These are phyloP conservation scores for Hypoxylon rickii DNA, from an alignment of 495 filamentous ascomycete species.

Conservation along the genomic window DNA sequence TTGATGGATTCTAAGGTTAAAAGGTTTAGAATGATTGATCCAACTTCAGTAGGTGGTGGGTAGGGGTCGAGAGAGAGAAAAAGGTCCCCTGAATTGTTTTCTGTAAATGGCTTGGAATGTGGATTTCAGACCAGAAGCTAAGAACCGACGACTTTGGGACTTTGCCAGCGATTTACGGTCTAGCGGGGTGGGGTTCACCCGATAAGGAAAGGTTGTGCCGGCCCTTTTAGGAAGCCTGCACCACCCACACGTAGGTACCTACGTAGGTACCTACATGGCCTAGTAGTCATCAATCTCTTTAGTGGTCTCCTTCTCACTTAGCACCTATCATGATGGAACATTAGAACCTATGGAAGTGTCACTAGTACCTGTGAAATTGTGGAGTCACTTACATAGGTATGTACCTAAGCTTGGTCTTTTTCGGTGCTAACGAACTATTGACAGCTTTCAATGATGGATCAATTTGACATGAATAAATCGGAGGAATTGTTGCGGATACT, in stretches of 20 bases:
- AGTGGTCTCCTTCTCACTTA: not conserved
- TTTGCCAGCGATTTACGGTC: slow-evolving; percentile 17
- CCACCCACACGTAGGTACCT: not conserved
- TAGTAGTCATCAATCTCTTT: too few relatives aligned
- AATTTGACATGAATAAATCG: too few relatives aligned
- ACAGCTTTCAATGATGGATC: too few relatives aligned
- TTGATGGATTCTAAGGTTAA: slow-evolving; percentile 9
- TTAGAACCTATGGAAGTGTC: not conserved
- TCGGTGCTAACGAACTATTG: too few relatives aligned
- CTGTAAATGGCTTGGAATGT: slow-evolving; percentile 1
- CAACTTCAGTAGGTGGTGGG: too few relatives aligned
- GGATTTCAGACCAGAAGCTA: slow-evolving; percentile 11
- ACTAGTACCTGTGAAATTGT: too few relatives aligned
- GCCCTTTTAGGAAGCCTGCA: slow-evolving; percentile 23
- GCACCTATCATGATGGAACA: not conserved
- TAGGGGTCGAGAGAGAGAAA: slow-evolving; percentile 5
- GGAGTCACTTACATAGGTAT: too few relatives aligned
- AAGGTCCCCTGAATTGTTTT: slow-evolving; percentile 18
- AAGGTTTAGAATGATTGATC: not conserved
- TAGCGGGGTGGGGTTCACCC: slow-evolving; percentile 20
- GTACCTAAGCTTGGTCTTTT: too few relatives aligned
- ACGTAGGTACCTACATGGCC: too few relatives aligned
- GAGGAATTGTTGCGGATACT: too few relatives aligned
- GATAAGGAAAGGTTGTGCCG: slow-evolving; percentile 20
- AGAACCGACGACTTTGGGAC: slow-evolving; percentile 8